Base-by-base conservation (phyloP, 768 basidiomycete genomes). In the Phanerochaete carnosa region DNA sequence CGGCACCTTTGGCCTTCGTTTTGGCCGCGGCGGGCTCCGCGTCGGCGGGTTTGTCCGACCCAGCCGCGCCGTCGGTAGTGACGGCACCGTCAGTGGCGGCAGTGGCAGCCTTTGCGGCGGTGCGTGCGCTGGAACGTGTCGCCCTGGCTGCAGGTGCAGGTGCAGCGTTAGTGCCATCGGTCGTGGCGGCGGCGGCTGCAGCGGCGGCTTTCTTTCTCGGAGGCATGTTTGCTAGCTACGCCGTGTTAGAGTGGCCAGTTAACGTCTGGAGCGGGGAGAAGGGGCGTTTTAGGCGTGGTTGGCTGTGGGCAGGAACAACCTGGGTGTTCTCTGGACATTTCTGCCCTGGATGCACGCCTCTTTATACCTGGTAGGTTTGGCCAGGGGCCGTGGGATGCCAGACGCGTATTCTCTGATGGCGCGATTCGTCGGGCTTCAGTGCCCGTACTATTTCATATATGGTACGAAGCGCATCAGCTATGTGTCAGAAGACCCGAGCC, bases 141-240 rank as follows among this genome's bases (percentile, higher is more conserved):
- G 67, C 59, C 12, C 66, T 64, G 46, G 73, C 62, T 19, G 68
- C 55, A 32, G 76, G 71, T 0, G 78, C 75, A 23, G 74, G 71
- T 8, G 73, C 73, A 28, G 70, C 61, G 52, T 71, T 57, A 37
- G 62, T 58, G 29, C 53, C 32, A 30, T 71, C 63, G 39, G 39
- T 43, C 28, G 65, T 59, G 45, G 68, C 73, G 59, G 70, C 64
- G 55, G 71, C 64, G 50, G 69, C 72, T 55, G 70, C 65, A 50
- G 71, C 61, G 32, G 74, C 61, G 39, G 74, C 66, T 71, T 80
- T 81, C 69, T 80, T 82, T 59, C 78, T 73, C 50, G 82, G 79
- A 61, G 79, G 77, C 79, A 80, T 81, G 58, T 8, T 65, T 19
- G 30, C 26, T 26, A 30, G 28, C n/a, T 3, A 2, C 51, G 32